Percentiles rank a stretch among this genome's conserved stretches.
Evolutionary conservation across 768 basidiomycete genomes (phyloP).

Genomic region (Suillus variegatus): DNA sequence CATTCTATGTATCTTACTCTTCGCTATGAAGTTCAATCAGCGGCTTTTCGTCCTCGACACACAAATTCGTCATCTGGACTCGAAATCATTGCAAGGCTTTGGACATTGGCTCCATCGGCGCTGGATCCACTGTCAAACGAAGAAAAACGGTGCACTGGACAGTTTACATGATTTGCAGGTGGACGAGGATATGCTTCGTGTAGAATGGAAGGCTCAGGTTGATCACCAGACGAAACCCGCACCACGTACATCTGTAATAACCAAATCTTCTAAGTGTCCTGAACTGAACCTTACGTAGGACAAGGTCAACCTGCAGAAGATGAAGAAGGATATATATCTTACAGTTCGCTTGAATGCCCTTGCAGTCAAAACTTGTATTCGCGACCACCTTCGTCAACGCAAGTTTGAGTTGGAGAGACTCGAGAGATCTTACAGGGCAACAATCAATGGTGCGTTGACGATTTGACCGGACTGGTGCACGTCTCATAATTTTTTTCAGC

Average conservation of each 20-base stretch:
- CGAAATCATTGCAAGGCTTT: conserved; percentile 5
- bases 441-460: conserved; percentile 15
- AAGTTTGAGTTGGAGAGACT: conserved; percentile 21
- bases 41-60: conserved; percentile 27
- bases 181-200: conserved; percentile 2
- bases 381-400: conserved; percentile 13
- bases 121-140: conserved; percentile 14
- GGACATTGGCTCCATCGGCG: conserved; percentile 17
- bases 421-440: conserved; percentile 10
- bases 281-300: background rate
- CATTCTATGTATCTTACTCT: conserved; percentile 11
- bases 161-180: background rate
- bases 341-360: conserved; percentile 16
- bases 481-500: conserved; percentile 26
- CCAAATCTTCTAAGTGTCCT: background rate
- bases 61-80: background rate
- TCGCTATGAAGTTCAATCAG: conserved; percentile 26
- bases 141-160: conserved; percentile 4
- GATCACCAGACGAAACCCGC: background rate
- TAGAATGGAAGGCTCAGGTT: conserved; percentile 14
- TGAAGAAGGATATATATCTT: too few relatives aligned
- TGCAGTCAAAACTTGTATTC: conserved; percentile 17
- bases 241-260: background rate
- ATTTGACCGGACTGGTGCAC: conserved; percentile 15
- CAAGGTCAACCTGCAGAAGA: too few relatives aligned